Conservation (phyloP, 2,329 filamentous ascomycete genomes). For the Trichoderma oligosporum region DNA sequence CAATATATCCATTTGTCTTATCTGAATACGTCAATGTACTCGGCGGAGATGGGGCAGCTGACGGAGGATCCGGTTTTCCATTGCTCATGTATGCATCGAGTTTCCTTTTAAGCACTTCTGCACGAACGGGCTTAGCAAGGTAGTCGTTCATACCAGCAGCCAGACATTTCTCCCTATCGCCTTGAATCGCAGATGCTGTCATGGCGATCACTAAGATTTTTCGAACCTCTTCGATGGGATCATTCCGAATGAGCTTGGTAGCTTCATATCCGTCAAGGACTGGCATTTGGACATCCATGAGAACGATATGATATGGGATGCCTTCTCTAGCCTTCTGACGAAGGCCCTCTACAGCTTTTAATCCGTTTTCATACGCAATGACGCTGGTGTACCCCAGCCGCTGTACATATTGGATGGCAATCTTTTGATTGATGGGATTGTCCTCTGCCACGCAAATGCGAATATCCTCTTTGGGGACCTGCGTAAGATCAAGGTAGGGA, state of each 20-base stretch:
- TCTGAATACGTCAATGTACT: conserved; percentile 4
- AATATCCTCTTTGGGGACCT: conserved; percentile 71
- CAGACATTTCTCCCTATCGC: conserved; percentile 92
- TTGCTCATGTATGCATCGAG: conserved; percentile 55
- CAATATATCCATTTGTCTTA: conserved; percentile 12
- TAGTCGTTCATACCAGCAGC: conserved; percentile 98
- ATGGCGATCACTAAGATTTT: conserved; percentile 92
- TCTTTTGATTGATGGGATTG: conserved; percentile 91
- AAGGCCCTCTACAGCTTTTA: conserved; percentile 83
- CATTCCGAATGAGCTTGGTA: conserved; percentile 75
- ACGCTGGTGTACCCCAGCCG: conserved; percentile 78
- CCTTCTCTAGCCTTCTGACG: conserved; percentile 66
- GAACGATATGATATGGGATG: conserved; percentile 78
- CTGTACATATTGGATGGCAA: conserved; percentile 85
- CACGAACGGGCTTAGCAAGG: conserved; percentile 89
- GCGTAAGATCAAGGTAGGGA: conserved; percentile 63
- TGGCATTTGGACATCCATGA: conserved; percentile 98
- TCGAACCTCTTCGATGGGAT: conserved; percentile 70
- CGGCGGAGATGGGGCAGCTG: conserved; percentile 8
- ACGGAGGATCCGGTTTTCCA: neutral
- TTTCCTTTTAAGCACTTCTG: conserved; percentile 80
- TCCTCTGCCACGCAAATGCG: conserved; percentile 93
- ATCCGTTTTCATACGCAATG: conserved; percentile 84
- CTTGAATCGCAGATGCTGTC: conserved; percentile 92
- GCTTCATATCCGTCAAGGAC: conserved; percentile 90